Conservation (phyloP, 1,284 basidiomycete genomes). For the Entoloma clypeatum region DNA sequence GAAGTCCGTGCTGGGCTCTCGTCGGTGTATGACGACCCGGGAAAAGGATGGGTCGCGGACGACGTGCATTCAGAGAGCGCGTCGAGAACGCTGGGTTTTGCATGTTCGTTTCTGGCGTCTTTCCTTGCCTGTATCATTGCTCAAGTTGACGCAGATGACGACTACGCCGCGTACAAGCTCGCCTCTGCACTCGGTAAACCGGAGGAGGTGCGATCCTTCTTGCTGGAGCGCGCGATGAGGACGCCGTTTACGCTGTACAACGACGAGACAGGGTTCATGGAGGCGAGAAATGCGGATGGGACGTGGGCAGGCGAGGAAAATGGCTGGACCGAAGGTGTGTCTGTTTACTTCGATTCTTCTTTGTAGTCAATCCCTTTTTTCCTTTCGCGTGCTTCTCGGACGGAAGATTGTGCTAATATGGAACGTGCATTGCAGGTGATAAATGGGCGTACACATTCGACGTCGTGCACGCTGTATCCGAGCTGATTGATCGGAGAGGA, state of each 20-base stretch:
- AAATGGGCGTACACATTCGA: conserved; percentile 83
- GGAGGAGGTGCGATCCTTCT: conserved; percentile 43
- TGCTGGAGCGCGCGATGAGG: conserved; percentile 52
- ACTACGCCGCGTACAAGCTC: conserved; percentile 68
- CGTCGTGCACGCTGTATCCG: conserved; percentile 68
- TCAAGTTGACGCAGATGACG: conserved; percentile 54
- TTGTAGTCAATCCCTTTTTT: not conserved
- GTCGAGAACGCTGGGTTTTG: conserved; percentile 75
- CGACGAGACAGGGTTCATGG: conserved; percentile 73
- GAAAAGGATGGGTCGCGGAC: conserved; percentile 73
- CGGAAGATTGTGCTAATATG: conserved; percentile 39
- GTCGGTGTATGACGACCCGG: conserved; percentile 51
- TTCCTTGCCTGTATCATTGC: not conserved
- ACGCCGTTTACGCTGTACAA: conserved; percentile 72
- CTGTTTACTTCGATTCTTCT: not conserved
- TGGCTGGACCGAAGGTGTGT: conserved; percentile 71
- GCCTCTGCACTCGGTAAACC: conserved; percentile 51
- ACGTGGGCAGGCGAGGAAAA: conserved; percentile 66
- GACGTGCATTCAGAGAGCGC: conserved; percentile 79
- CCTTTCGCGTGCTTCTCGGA: not conserved
- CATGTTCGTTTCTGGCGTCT: conserved; percentile 47
- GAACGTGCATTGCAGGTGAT: conserved; percentile 42
- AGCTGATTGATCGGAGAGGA: conserved; percentile 60
- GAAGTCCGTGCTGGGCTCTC: conserved; percentile 79
- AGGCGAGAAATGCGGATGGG: conserved; percentile 67